A percentile compares a stretch with the other conserved stretches of the same genome.
Conservation (phyloP, 768 basidiomycete species). For the Serendipita sp. region DNA sequence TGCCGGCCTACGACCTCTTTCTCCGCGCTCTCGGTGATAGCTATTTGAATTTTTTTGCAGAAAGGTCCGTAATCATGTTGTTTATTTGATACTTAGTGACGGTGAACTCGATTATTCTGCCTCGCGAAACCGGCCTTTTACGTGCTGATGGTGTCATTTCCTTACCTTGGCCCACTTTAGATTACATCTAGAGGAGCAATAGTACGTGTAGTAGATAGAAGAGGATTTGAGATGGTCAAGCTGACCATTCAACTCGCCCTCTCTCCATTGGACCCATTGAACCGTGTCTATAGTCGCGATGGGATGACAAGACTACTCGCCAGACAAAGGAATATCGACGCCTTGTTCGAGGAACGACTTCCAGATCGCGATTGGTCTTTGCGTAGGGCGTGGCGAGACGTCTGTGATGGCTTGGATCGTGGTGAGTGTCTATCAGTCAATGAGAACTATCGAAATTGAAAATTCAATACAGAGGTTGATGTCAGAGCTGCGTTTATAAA, state of each 20-base stretch:
- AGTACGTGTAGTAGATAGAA: slow-evolving; percentile 33
- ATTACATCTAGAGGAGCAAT: slow-evolving; percentile 48
- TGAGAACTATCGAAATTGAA: background rate
- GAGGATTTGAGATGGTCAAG: background rate
- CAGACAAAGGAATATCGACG: slow-evolving; percentile 53
- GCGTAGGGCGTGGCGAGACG: background rate
- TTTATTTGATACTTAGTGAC: background rate
- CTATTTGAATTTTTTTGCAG: slow-evolving; percentile 10
- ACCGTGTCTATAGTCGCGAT: slow-evolving; percentile 39
- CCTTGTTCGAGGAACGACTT: slow-evolving; percentile 48
- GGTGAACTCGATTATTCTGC: background rate
- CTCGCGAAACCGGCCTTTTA: slow-evolving; percentile 4
- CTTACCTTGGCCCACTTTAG: background rate
- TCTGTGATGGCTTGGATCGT: background rate
- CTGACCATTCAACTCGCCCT: background rate
- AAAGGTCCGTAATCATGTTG: slow-evolving; percentile 1
- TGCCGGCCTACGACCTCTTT: slow-evolving; percentile 6
- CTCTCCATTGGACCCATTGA: background rate
- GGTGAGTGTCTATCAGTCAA: background rate
- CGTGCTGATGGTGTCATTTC: background rate
- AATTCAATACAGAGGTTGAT: slow-evolving; percentile 44
- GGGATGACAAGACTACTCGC: slow-evolving; percentile 56
- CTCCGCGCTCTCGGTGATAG: slow-evolving; percentile 1
- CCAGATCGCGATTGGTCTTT: slow-evolving; percentile 5
- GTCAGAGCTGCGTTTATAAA: slow-evolving; percentile 62